phyloP scores from a whole-genome alignment of 148 eudicot species.

The Selenicereus undatus region DNA sequence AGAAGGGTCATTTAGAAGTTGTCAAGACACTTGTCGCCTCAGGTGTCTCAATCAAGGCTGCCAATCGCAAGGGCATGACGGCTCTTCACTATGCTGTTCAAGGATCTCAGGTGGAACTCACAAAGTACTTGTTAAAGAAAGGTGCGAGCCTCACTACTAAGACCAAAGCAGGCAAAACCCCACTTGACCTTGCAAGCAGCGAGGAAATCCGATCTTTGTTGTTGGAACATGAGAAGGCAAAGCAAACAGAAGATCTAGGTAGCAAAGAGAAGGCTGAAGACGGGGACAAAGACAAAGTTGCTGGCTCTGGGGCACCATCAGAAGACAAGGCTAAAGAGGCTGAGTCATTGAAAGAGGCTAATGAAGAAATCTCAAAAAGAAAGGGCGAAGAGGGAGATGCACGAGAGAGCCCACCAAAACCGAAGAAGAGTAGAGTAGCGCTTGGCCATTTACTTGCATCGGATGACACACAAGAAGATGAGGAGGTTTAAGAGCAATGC shows the following conservation, averaged over 20 bases:
- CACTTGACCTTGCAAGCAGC: conserved; percentile 70
- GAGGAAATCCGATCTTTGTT: conserved; percentile 65
- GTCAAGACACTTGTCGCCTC: conserved; percentile 55
- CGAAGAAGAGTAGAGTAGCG: conserved; percentile 69
- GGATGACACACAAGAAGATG: conserved; percentile 76
- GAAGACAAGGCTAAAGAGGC: conserved; percentile 23
- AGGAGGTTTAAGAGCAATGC: conserved; percentile 12
- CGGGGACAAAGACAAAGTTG: conserved; percentile 36
- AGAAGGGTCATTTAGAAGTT: conserved; percentile 88
- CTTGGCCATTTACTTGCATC: conserved; percentile 68
- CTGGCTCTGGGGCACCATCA: conserved; percentile 11
- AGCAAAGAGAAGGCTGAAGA: conserved; percentile 31
- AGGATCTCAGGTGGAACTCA: conserved; percentile 75
- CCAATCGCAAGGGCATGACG: conserved; percentile 85
- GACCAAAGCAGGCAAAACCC: conserved; percentile 85
- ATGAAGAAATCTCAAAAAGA: conserved; percentile 48
- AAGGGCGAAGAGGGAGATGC: conserved; percentile 41
- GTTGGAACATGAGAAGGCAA: conserved; percentile 38
- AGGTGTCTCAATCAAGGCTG: conserved; percentile 68
- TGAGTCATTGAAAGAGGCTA: conserved; percentile 26
- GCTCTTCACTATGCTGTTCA: conserved; percentile 91
- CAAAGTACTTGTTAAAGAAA: conserved; percentile 79
- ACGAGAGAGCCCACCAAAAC: conserved; percentile 25
- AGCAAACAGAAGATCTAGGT: conserved; percentile 24
- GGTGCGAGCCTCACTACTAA: conserved; percentile 51